Evolutionary conservation across 2,329 filamentous ascomycete genomes (phyloP), one percentile per base, ranked within the genome.

Genomic region (Fonsecaea multimorphosa): DNA sequence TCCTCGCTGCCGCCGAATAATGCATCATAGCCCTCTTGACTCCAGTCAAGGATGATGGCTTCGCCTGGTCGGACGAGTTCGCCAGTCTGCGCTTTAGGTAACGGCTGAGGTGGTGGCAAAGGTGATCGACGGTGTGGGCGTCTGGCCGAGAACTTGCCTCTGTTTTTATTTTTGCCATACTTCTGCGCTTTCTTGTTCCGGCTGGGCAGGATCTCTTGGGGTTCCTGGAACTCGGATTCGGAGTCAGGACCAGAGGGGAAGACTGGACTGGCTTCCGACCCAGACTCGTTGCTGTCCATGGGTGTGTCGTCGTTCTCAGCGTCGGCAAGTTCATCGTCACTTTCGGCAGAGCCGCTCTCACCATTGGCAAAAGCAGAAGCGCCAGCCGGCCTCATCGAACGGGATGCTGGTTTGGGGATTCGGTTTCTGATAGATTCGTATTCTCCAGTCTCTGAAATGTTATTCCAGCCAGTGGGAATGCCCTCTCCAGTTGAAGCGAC

Each of bases 41-140:
- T 86, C 93, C 94, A 99, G 72, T 98, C 93, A 11, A 97, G 85
- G 5, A 98, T 83, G 55, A 99, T 87, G 27, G 87, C 91, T 77
- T 99, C 95, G 58, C 91, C 90, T 29, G 94, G 85, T 38, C 91
- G 87, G 70, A 98, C 85, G 46, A 96, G 80, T 9, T 58, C 63
- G 24, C 29, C 61, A 0, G 90, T 87, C 2, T 61, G 32, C 46
- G 58, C 49, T 54, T 70, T 64, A n/a, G 63, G 56, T 51, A 70
- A 54, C 46, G 68, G 63, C 54, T 67, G 64, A 32, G 68, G 60
- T 51, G 66, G 60, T 64, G 68, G 65, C 8, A 61, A 52, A 12
- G 63, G 62, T 27, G 63, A 64, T 16, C 68, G 65, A 53, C 52
- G 63, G 32, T 59, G 69, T 62, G 54, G 52, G 29, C 55, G 64